Base-by-base conservation (phyloP, 345 rosid genomes). In the Lenwebbia sp. region DNA sequence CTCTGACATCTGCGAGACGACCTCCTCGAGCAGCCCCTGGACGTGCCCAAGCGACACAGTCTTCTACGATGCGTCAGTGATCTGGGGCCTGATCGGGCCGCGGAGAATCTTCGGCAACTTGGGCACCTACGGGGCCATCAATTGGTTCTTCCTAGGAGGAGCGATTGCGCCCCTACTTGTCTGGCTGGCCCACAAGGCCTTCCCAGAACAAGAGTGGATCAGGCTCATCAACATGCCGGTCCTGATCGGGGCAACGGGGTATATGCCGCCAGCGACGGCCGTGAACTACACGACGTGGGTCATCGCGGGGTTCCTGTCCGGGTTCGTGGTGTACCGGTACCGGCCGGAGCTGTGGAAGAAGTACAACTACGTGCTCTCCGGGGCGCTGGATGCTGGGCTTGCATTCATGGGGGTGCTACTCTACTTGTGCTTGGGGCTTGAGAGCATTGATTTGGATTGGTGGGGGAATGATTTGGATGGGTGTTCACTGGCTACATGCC, bases 401-500 rank as follows among this genome's bases (percentile, higher is more conserved):
- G 99, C 99, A 15, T 97, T 95, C 88, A 96, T 97, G 99, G 99
- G 97, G 11, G 99, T 97, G 88, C 86, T 97, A 26, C 82, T 97
- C 22, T 97, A 96, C 86, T 81, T 97, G 75, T 94, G 98, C 87
- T 89, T 97, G 95, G 99, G 98, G 30, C 85, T 96, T 85, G 94
- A 96, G 89, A 89, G 92, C 86, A 37, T 97, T 54, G 92, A 90
- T 88, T 50, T 96, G 75, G 90, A 91, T 87, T 97, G 99, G 99
- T 96, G 98, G 99, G 98, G 99, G 28, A 97, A 96, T 91, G 96
- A 97, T 78, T 95, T 96, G 84, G 99, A 97, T 90, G 99, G 98
- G n/a, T 97, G 99, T 82, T 88, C 98, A 19, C 89, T 94, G 86
- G 99, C 99, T 83, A 75, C 93, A 25, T 97, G 99, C 86, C 99